A percentile compares a stretch with the other conserved stretches of the same genome.
phyloP scores from a whole-genome alignment of 345 rosid genomes.

The Clausena lansium region DNA sequence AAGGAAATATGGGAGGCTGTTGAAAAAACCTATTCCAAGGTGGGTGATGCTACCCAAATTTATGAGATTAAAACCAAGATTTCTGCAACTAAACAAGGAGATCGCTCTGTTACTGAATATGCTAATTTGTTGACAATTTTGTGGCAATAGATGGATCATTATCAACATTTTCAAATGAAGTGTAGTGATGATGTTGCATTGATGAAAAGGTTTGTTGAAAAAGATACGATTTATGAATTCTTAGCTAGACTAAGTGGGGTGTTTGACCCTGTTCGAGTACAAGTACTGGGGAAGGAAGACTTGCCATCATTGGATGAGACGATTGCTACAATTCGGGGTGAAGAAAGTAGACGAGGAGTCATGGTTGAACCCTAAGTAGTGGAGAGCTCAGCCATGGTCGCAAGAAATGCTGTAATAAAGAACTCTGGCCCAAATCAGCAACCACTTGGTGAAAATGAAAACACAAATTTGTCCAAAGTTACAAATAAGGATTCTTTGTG shows the following conservation, averaged over 20 bases:
- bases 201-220: neutral
- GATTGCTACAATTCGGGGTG: neutral
- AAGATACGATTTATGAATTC: neutral
- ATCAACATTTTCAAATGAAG: neutral
- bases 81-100: neutral
- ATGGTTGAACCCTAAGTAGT: neutral
- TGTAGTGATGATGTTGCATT: neutral
- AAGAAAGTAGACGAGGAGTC: neutral
- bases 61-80: no score
- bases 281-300: slow-evolving; percentile 1
- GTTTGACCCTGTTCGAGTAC: neutral
- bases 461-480: neutral
- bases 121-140: neutral
- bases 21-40: no score
- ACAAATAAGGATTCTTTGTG: neutral
- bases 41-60: no score
- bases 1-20: no score
- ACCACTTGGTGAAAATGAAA: neutral
- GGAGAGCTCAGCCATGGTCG: neutral
- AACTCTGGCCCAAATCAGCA: neutral
- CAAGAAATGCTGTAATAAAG: neutral
- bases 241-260: neutral
- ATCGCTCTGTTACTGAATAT: neutral
- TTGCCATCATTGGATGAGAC: neutral
- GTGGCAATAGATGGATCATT: no score